These are phyloP conservation scores for Colletotrichum gigasporum DNA, from an alignment of 2,329 filamentous ascomycete genomes.

Conservation along the genomic window DNA sequence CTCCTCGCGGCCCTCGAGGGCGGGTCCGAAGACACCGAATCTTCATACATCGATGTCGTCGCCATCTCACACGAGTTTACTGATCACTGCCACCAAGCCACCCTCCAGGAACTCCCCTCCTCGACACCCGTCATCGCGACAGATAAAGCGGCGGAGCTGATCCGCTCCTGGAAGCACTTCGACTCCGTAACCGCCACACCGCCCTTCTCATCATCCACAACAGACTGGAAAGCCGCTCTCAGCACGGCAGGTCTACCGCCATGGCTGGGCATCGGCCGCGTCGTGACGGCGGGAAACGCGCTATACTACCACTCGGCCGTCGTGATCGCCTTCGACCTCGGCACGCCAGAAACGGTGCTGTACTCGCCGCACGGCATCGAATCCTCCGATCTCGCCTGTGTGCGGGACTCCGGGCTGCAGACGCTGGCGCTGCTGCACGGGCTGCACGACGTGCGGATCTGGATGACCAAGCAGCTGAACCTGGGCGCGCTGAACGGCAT, in stretches of 20 bases:
- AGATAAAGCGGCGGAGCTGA: conserved; percentile 64
- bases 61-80: conserved; percentile 73
- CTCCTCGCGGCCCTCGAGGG: conserved; percentile 59
- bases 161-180: conserved; percentile 69
- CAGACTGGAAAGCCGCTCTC: conserved; percentile 37
- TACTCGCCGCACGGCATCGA: conserved; percentile 32
- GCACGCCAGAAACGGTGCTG: conserved; percentile 32
- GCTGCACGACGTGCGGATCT: conserved; percentile 67
- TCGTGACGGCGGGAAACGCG: conserved; percentile 62
- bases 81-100: conserved; percentile 72
- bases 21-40: conserved; percentile 28
- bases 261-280: conserved; percentile 69
- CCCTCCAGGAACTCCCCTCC: conserved; percentile 62
- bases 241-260: conserved; percentile 52
- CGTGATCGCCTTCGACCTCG: conserved; percentile 61
- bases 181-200: conserved; percentile 60
- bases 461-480: conserved; percentile 65
- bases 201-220: conserved; percentile 46
- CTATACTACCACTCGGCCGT: conserved; percentile 71
- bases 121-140: conserved; percentile 68
- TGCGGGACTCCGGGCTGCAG: conserved; percentile 55
- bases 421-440: conserved; percentile 71
- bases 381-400: conserved; percentile 49
- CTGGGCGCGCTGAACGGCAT: conserved; percentile 71
- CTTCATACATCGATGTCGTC: conserved; percentile 64